Percentiles rank a stretch among this genome's conserved stretches.
phyloP scores from a whole-genome alignment of 441 rosid genomes.

The Jatropha podagrica region DNA sequence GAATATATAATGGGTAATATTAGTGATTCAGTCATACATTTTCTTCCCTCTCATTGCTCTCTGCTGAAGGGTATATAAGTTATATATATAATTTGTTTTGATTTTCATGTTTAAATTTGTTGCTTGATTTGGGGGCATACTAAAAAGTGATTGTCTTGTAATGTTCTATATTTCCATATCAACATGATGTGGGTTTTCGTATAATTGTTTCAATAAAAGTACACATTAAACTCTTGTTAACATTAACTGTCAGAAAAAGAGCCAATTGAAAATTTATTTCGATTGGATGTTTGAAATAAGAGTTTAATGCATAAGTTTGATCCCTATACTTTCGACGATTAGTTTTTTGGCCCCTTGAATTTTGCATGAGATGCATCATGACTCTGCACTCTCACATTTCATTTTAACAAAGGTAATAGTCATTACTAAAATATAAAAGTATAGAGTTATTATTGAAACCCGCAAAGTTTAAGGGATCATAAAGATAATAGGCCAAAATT shows the following conservation, averaged over 20 bases:
- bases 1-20: background rate
- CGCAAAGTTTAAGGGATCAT: too few species aligned
- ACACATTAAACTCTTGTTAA: background rate
- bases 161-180: conserved; percentile 23
- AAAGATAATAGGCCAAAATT: too few species aligned
- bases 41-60: background rate
- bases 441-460: too few species aligned
- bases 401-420: too few species aligned
- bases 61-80: conserved; percentile 18
- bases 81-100: conserved; percentile 12
- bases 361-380: too few species aligned
- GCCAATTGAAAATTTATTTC: background rate
- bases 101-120: conserved; percentile 15
- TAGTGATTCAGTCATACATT: conserved; percentile 10
- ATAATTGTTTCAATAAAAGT: conserved; percentile 25
- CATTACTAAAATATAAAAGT: too few species aligned
- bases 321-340: too few species aligned
- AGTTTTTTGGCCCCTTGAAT: too few species aligned
- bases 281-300: background rate
- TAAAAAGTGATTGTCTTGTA: conserved; percentile 21
- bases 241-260: background rate
- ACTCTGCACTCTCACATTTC: too few species aligned
- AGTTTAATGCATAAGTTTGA: too few species aligned
- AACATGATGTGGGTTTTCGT: conserved; percentile 24
- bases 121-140: conserved; percentile 13